Conservation (phyloP, 371 early-diverging fungal genomes). For the Coemansia sp. region DNA sequence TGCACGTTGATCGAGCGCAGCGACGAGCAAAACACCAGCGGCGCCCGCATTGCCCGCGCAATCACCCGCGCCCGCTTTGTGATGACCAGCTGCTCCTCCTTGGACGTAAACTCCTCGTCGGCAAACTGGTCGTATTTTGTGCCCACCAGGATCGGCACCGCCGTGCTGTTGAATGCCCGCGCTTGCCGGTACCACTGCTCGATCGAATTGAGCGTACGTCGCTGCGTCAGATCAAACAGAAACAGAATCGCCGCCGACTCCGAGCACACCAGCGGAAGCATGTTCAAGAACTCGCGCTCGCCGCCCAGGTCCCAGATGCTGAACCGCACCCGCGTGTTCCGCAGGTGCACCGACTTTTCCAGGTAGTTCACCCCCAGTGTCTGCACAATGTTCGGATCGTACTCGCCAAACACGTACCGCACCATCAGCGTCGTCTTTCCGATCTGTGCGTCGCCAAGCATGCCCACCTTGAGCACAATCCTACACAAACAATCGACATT, state of each 20-base stretch:
- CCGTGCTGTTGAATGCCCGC: slow-evolving; percentile 92
- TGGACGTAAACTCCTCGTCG: slow-evolving; percentile 53
- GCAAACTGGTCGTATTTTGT: slow-evolving; percentile 96
- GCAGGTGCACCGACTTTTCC: slow-evolving; percentile 93
- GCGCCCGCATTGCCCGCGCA: slow-evolving; percentile 92
- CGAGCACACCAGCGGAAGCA: slow-evolving; percentile 95
- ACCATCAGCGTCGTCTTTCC: slow-evolving; percentile 99
- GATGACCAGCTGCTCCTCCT: slow-evolving; percentile 88
- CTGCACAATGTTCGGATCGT: slow-evolving; percentile 94
- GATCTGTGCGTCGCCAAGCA: slow-evolving; percentile 98
- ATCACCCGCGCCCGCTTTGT: slow-evolving; percentile 90
- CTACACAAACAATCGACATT: slow-evolving; percentile 14
- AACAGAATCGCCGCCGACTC: slow-evolving; percentile 94
- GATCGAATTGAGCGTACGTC: slow-evolving; percentile 87
- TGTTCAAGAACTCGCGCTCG: slow-evolving; percentile 94
- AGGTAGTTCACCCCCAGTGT: slow-evolving; percentile 99
- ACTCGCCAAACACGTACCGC: slow-evolving; percentile 96
- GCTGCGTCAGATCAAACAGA: slow-evolving; percentile 93
- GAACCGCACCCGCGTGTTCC: slow-evolving; percentile 93
- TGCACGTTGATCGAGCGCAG: slow-evolving; percentile 93
- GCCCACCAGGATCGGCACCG: slow-evolving; percentile 93
- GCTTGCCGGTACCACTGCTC: slow-evolving; percentile 98
- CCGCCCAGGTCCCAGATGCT: slow-evolving; percentile 99
- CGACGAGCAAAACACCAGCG: slow-evolving; percentile 93
- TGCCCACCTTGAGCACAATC: slow-evolving; percentile 91